Evolutionary conservation across 2,329 filamentous ascomycete genomes (phyloP), one percentile per base, ranked within the genome.

Genomic region (Pyricularia grisea): DNA sequence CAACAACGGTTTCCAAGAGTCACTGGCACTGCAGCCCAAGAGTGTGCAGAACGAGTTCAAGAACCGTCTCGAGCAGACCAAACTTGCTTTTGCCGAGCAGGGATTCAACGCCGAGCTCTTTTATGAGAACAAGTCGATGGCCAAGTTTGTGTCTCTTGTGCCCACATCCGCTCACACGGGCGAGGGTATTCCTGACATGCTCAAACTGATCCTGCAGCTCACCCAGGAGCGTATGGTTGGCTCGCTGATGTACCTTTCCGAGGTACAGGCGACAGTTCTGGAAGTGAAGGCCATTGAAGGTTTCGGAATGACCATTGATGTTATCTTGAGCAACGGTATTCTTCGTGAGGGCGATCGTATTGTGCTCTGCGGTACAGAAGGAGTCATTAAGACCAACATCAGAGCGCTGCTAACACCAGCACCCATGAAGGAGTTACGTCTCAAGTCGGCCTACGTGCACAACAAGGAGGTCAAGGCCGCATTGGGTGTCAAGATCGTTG

Each of bases 241-340:
- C 74, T 92, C 93, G 72, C 88, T 99, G 74, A 99, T 99, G 95
- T 99, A 99, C 79, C 87, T 99, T 69, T 95, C 94, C 36, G 95
- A 99, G 81, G 93, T 98, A 30, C 94, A 99, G 81, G 95, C 93
- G 79, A 99, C 95, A 9, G 94, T 99, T 67, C 89, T 99, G 61
- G 95, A 99, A 83, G 95, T 99, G 79, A 99, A 99, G 88, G 92
- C 97, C 66, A 97, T 99, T 72, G 95, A 99, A 80, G 96, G 95
- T 81, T 93, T 99, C 72, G 95, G 95, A 78, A 99, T 97, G 80
- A 99, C 95, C 65, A 98, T 99, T 75, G 95, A 99, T 78, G 94
- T 99, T 72, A 91, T 99, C 74, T 82, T 99, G 68, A 97, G 93
- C 70, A 99, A 99, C 81, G 95, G 95, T 88, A 90, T 97, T 70